These are phyloP conservation scores for Colletotrichum australisinense DNA, from an alignment of 2,329 filamentous ascomycete genomes.

Conservation along the genomic window DNA sequence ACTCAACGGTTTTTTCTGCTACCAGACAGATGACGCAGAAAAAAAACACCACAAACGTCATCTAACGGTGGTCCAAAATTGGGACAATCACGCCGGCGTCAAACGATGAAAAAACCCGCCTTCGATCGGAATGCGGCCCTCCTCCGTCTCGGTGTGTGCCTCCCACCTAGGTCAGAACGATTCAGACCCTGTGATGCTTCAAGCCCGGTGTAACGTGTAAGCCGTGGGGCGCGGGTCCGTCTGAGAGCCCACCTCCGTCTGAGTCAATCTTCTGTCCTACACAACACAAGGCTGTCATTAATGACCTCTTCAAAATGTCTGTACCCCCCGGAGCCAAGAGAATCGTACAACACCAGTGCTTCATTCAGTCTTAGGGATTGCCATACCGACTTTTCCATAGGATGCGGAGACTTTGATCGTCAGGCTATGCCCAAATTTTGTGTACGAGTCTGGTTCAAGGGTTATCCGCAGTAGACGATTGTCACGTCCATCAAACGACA, in stretches of 20 bases:
- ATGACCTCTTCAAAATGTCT: not conserved
- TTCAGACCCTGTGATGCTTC: constrained; percentile 25
- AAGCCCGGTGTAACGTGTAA: not conserved
- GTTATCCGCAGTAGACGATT: not conserved
- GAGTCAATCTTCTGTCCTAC: constrained; percentile 19
- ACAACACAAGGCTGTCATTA: not conserved
- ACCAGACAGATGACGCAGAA: constrained; percentile 19
- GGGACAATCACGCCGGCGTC: constrained; percentile 7
- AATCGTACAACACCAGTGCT: not conserved
- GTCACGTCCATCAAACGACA: not conserved
- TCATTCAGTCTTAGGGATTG: constrained; percentile 3
- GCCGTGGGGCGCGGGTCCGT: too few species aligned
- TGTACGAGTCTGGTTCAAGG: not conserved
- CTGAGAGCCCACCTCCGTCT: constrained; percentile 18
- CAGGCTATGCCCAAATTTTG: not conserved
- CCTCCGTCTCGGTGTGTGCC: too few species aligned
- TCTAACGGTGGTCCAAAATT: constrained; percentile 15
- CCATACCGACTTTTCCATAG: not conserved
- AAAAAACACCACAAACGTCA: constrained; percentile 18
- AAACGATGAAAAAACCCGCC: constrained; percentile 15
- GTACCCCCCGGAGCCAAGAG: constrained; percentile 9
- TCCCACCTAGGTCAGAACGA: not conserved
- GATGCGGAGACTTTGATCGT: not conserved
- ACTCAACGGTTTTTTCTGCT: constrained; percentile 11
- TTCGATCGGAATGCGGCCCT: constrained; percentile 23